Base-by-base conservation (phyloP, 805 yeast genomes). In the Yamadazyma kitorensis region DNA sequence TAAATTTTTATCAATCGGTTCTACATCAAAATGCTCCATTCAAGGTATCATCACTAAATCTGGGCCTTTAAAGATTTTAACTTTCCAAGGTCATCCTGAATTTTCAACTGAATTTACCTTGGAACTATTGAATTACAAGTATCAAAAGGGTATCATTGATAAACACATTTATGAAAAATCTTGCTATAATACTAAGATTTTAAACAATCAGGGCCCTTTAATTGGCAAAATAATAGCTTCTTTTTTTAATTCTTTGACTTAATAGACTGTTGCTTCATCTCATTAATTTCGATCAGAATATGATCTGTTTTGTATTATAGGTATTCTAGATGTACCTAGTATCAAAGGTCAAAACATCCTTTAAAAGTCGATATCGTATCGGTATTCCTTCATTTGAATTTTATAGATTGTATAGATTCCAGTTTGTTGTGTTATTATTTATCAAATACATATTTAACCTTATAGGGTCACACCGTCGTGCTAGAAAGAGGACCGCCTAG, bases 1-100 rank as follows among this genome's bases (percentile, higher is more conserved):
- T 41, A 39, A 45, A 4, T 59, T 61, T 31, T 45, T 48, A 13
- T 51, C 56, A 16, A 59, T 80, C 54, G 83, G 94, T 0, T 55
- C 71, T 5, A 72, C 82, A 6, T 55, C 64, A 0, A 65, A 56
- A 25, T 82, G 95, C 42, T 48, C 59, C 1, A 60, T 74, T 22
- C 96, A 88, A 58, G 94, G 95, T 0, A 59, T 85, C 18, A 73
- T 62, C 11, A 55, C 70, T 2, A 54, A 48, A 11, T 35, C 72
- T 36, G 72, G 74, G 25, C 66, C 70, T 0, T 51, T 65, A 15
- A 65, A 70, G 27, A 34, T 83, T 6, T 57, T 88, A 15, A 76
- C 93, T 0, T 74, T 87, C 45, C 97, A 88, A 57, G 96, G 96
- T 0, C 97, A 88, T 50, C 96, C 96, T 0, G 96, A 88, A 54